Base-by-base conservation (phyloP, 345 rosid species). In the Eucalyptus leucophloia region DNA sequence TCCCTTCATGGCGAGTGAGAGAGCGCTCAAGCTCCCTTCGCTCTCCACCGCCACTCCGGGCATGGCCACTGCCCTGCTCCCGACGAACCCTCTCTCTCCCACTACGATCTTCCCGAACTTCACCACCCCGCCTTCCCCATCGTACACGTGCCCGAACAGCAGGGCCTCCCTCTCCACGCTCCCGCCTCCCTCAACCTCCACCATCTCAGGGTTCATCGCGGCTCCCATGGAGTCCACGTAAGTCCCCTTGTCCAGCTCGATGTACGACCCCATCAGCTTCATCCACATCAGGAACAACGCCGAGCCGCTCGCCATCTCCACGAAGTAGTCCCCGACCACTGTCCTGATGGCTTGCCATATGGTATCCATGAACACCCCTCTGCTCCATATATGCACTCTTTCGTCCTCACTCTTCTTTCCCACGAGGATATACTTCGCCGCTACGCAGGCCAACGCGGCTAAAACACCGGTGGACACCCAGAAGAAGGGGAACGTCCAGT, bases 181-280 rank as follows among this genome's bases (percentile, higher is more conserved):
- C 14, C 96, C 95, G 15, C 92, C 94, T 90, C 92, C 91, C 88
- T 93, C 96, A 67, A 95, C 92, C 91, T 93, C 95, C 88, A 95
- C 94, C 97, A 94, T 95, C 91, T 95, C 96, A 2, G 97, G 96
- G 89, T 95, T 95, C 91, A 95, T 82, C 40, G 91, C 13, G 9
- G 96, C 95, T 87, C 96, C 97, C 95, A 93, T 91, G 92, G 94
- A 91, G 86, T 95, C 97, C 23, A 93, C 92, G 32, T 93, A 95
- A 2, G 90, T 81, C 34, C 94, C 96, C 62, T 91, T 90, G 37
- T 91, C 93, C 69, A 93, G 24, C 58, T 93, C 95, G 49, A 95
- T 40, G 23, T 90, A 85, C 56, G 96, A 92, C 2, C 96, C 97
- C 96, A 94, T 95, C 47, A 95, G 67, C 86, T 93, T 95, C 92